Evolutionary conservation across 768 basidiomycete genomes (phyloP), one percentile per base, ranked within the genome.

Genomic region (Guyanaporus albipodus): DNA sequence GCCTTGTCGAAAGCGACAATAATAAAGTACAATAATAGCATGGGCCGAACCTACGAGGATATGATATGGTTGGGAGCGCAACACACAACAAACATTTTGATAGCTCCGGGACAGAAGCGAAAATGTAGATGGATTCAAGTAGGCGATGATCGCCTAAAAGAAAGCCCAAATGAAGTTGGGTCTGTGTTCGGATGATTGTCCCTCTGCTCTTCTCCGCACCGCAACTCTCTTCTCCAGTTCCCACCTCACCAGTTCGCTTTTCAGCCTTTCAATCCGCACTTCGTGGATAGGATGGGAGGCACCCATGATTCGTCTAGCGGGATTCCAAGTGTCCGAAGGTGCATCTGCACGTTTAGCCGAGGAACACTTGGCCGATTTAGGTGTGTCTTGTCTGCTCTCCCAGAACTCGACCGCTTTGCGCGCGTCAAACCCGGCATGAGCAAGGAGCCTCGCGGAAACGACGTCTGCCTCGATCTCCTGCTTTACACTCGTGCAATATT

Each of bases 381-480:
- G 42, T 1, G 49, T 8, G 19, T 71, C 69, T 19, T 72, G 65
- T 37, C 82, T 74, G 33, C 70, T 66, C 60, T 91, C 82, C 90
- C 94, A 97, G 63, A 96, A 95, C 12, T 69, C 71, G 35, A 93
- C 75, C 7, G 95, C 89, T 37, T 74, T 71, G 28, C 85, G 79
- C 3, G 94, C 88, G 68, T 96, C 91, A 60, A 87, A 97, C 6
- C 92, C 91, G 0, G 94, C 87, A 61, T 91, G 79, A 0, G 94
- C 91, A 28, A 99, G 80, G n/a, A 99, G 72, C 50, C 93, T 76
- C 7, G 85, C 77, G 11, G 90, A 92, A 29, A 94, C 91, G 26
- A 91, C 68, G 61, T 97, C 93, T 12, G 93, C 95, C 63, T 99
- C 95, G 12, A 89, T 78, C 64, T 99, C 95, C 63, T 97, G 88